Evolutionary conservation across 2,329 filamentous ascomycete species (phyloP).

Genomic region (Alternaria gaisen): DNA sequence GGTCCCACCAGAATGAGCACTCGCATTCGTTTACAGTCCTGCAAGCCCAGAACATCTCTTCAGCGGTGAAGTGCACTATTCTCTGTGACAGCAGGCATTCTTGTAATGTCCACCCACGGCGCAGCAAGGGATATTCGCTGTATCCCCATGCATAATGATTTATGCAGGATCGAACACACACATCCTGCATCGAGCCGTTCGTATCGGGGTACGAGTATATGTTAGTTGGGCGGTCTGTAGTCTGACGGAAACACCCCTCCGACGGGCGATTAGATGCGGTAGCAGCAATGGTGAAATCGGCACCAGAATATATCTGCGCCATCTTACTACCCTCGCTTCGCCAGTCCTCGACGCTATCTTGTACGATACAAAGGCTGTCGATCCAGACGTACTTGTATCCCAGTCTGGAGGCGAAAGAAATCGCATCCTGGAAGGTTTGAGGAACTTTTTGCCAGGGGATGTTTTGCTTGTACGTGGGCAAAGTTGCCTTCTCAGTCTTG

Average conservation of each 20-base stretch:
- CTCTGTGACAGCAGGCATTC: constrained; percentile 11
- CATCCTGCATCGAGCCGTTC: background rate
- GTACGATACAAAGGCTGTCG: constrained; percentile 26
- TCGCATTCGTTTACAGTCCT: constrained; percentile 1
- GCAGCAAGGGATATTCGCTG: background rate
- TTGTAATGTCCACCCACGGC: constrained; percentile 12
- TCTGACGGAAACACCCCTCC: constrained; percentile 8
- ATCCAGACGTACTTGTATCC: constrained; percentile 30
- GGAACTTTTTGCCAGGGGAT: constrained; percentile 17
- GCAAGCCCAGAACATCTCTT: constrained; percentile 15
- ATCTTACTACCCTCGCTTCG: constrained; percentile 25
- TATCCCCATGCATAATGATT: background rate
- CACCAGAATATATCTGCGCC: constrained; percentile 25
- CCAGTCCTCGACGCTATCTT: constrained; percentile 27
- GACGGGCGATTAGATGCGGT: background rate
- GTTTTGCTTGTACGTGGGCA: background rate
- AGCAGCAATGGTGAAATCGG: constrained; percentile 21
- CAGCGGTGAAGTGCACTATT: constrained; percentile 3
- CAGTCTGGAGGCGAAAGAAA: constrained; percentile 17
- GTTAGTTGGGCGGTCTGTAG: background rate
- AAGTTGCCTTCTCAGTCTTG: background rate
- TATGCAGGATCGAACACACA: background rate
- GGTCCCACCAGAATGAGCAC: background rate
- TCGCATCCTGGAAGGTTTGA: constrained; percentile 23
- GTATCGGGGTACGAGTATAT: background rate